Evolutionary conservation across 495 filamentous ascomycete species (phyloP).

Genomic region (Penicillium cataractarum): DNA sequence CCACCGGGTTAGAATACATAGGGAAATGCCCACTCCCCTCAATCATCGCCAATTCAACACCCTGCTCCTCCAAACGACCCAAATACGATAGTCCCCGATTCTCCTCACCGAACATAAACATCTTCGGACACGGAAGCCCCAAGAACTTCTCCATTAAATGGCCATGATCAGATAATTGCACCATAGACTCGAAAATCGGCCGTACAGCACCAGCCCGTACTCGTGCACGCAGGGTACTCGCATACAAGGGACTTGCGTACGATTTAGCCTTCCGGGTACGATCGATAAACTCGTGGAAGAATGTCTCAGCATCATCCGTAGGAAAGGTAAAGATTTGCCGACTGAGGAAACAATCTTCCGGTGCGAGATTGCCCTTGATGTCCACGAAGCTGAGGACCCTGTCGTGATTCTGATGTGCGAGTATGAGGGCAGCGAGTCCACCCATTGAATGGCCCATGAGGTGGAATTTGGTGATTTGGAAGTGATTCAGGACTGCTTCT

Average conservation of each 20-base stretch:
- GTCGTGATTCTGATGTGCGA: constrained; percentile 20
- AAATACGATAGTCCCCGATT: constrained; percentile 31
- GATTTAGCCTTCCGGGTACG: constrained; percentile 20
- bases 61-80: constrained; percentile 16
- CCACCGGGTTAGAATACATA: constrained; percentile 39
- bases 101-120: constrained; percentile 38
- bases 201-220: constrained; percentile 25
- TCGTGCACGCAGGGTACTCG: constrained; percentile 25
- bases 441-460: constrained; percentile 39
- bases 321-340: constrained; percentile 33
- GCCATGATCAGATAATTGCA: constrained; percentile 29
- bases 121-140: constrained; percentile 22
- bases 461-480: constrained; percentile 28
- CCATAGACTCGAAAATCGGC: constrained; percentile 35
- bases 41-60: constrained; percentile 34
- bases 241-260: constrained; percentile 29
- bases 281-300: constrained; percentile 31
- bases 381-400: constrained; percentile 35
- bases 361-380: constrained; percentile 36
- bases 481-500: constrained; percentile 24
- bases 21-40: constrained; percentile 33
- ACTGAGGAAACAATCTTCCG: constrained; percentile 38
- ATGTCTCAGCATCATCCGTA: constrained; percentile 21
- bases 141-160: constrained; percentile 29
- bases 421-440: constrained; percentile 29